phyloP scores from a whole-genome alignment of 2,329 filamentous ascomycete species.

The Tolypocladium tropicale region DNA sequence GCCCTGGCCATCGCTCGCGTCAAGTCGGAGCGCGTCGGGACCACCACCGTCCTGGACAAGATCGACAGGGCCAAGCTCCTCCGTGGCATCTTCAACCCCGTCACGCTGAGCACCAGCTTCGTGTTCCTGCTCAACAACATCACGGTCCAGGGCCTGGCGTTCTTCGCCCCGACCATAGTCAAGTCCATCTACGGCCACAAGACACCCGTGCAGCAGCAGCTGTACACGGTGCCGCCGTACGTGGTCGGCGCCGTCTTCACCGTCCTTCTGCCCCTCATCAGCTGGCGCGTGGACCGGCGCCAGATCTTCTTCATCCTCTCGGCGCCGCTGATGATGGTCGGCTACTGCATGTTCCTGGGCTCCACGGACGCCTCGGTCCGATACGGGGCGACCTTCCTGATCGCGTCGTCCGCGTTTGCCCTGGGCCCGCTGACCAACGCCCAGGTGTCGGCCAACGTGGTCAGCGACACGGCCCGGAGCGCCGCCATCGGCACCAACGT shows the following conservation, averaged over 20 bases:
- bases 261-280: conserved; percentile 48
- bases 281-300: conserved; percentile 49
- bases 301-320: conserved; percentile 49
- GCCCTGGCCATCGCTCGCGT: conserved; percentile 55
- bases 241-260: conserved; percentile 59
- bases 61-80: conserved; percentile 48
- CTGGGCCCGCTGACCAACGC: conserved; percentile 57
- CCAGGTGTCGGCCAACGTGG: conserved; percentile 58
- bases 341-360: conserved; percentile 62
- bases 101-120: conserved; percentile 44
- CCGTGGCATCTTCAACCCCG: conserved; percentile 53
- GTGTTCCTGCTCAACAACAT: conserved; percentile 59
- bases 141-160: conserved; percentile 60
- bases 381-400: conserved; percentile 62
- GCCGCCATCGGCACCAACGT: conserved; percentile 56
- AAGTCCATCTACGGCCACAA: conserved; percentile 52
- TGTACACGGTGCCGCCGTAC: conserved; percentile 62
- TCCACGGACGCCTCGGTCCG: conserved; percentile 39
- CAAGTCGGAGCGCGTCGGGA: conserved; percentile 56
- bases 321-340: conserved; percentile 55
- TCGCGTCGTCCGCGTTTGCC: conserved; percentile 52
- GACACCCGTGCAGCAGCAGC: conserved; percentile 50
- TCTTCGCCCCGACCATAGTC: conserved; percentile 62
- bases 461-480: conserved; percentile 59
- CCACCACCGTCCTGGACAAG: conserved; percentile 53